Base-by-base conservation (phyloP, 148 eudicot genomes). In the Spergularia marina region DNA sequence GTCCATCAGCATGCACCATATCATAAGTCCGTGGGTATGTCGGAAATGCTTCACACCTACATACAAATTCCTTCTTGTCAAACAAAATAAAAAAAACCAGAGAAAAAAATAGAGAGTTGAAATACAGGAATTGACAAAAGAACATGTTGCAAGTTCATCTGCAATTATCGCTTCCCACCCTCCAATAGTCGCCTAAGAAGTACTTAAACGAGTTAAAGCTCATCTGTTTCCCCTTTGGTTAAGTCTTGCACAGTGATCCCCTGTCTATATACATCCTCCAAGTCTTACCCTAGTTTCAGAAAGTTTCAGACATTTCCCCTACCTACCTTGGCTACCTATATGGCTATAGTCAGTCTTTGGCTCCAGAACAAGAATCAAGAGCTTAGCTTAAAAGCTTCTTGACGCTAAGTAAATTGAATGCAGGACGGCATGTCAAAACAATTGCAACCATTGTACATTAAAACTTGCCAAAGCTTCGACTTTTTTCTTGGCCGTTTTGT, bases 41-140 rank as follows among this genome's bases (percentile, higher is more conserved):
- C 64, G 99, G 99, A 77, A 96, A 96, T 64, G 97, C 88, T 85
- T 92, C 98, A 87, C 99, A 96, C 99, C 99, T 96, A 70, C 63
- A 81, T 25, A 66, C 53, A 51, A 59, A 76, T 25, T 41, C 10
- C 71, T 65, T 3, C 71, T 65, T 3, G 7, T 3, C 12, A 23
- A 30, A 30, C 2, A 3, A 30, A 30, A 30, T 2, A 30, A 30
- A 30, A 30, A 30, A 3, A 30, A 30, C 55, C 62, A 76, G 58
- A 34, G 64, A 44, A 6, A 14, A 34, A 12, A 10, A 25, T 23
- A 23, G 1, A 23, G 25, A 70, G 30, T 40, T 58, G 15, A 47
- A 36, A 20, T 49, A 57, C 65, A 54, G 17, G 68, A 11, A 67
- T 67, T 12, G 6, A 40, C 10, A 30, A 51, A 68, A 2, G 7